These are phyloP conservation scores for Albizia julibrissin DNA, from an alignment of 306 rosid species.

Conservation along the genomic window DNA sequence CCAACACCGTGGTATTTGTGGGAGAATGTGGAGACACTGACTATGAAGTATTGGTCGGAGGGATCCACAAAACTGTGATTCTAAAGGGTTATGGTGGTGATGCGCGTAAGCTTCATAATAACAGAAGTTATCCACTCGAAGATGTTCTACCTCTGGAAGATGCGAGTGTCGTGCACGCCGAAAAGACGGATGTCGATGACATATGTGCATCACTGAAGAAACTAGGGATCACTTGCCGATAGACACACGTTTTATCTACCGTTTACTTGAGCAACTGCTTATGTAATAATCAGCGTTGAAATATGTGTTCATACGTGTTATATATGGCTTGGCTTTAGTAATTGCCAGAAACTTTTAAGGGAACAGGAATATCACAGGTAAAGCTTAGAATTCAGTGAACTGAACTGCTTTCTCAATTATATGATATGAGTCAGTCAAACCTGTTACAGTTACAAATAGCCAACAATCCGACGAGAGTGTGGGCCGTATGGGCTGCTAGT, in stretches of 20 bases:
- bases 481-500: not conserved
- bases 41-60: slow-evolving; percentile 87
- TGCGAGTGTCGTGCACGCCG: slow-evolving; percentile 51
- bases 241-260: not conserved
- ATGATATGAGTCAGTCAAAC: not conserved
- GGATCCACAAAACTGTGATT: slow-evolving; percentile 83
- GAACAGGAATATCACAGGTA: not conserved
- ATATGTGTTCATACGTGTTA: not conserved
- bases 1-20: slow-evolving; percentile 86
- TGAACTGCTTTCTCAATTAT: not conserved
- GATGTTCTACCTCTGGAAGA: slow-evolving; percentile 78
- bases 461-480: not conserved
- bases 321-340: not conserved
- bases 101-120: slow-evolving; percentile 68
- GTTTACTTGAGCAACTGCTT: not conserved
- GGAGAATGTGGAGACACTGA: slow-evolving; percentile 98
- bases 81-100: slow-evolving; percentile 71
- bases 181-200: slow-evolving; percentile 29
- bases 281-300: not conserved
- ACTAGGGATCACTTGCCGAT: slow-evolving; percentile 36
- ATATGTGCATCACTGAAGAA: slow-evolving; percentile 45
- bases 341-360: not conserved
- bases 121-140: slow-evolving; percentile 83
- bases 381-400: not conserved
- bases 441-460: not conserved